A percentile compares a stretch with the other conserved stretches of the same genome.
phyloP scores from a whole-genome alignment of 495 filamentous ascomycete species.

The Cairneyella variabilis region DNA sequence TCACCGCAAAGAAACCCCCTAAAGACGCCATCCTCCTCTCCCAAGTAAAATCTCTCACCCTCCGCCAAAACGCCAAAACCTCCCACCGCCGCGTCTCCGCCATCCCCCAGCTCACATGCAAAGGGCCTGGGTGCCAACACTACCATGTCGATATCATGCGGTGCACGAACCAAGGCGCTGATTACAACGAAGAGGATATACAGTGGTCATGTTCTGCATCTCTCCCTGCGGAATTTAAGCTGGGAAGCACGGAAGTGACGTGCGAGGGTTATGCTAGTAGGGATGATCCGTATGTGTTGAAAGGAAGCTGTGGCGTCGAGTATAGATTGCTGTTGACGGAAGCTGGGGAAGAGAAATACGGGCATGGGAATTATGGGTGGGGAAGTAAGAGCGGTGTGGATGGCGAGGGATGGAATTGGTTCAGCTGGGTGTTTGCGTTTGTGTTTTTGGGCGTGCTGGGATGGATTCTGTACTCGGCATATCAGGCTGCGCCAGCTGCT shows the following conservation, averaged over 20 bases:
- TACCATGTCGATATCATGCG: slow-evolving; percentile 79
- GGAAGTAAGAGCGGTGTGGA: slow-evolving; percentile 11
- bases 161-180: slow-evolving; percentile 76
- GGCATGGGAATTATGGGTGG: slow-evolving; percentile 31
- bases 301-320: slow-evolving; percentile 90
- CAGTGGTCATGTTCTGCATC: slow-evolving; percentile 86
- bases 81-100: slow-evolving; percentile 71
- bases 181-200: slow-evolving; percentile 66
- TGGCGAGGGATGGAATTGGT: slow-evolving; percentile 20
- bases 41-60: slow-evolving; percentile 71
- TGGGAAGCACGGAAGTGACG: slow-evolving; percentile 84
- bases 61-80: slow-evolving; percentile 60
- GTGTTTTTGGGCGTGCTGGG: slow-evolving; percentile 13
- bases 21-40: slow-evolving; percentile 70
- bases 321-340: slow-evolving; percentile 82
- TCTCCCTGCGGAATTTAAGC: slow-evolving; percentile 78
- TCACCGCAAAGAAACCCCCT: slow-evolving; percentile 24
- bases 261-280: slow-evolving; percentile 82
- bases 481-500: background rate
- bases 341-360: slow-evolving; percentile 69
- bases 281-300: slow-evolving; percentile 78
- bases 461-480: slow-evolving; percentile 15
- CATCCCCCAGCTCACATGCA: slow-evolving; percentile 79
- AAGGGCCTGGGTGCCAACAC: slow-evolving; percentile 55
- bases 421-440: slow-evolving; percentile 27